Base-by-base conservation (phyloP, 1,284 basidiomycete species). In the Cryptococcus floricola region DNA sequence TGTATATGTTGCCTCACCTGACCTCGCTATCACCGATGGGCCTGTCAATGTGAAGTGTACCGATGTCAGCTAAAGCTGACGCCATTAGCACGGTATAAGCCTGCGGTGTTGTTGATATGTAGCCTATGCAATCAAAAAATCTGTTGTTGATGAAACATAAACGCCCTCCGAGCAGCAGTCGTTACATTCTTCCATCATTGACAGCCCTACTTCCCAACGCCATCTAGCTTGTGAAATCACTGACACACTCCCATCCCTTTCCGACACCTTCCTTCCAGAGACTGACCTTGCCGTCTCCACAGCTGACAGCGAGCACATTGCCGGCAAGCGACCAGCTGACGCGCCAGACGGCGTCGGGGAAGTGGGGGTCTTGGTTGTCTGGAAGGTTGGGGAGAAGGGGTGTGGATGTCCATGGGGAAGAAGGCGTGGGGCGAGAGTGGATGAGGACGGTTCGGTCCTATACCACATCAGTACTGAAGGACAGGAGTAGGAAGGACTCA, bases 211-310 rank as follows among this genome's bases (percentile, higher is more conserved):
- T 2, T n/a, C n/a, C 9, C 25, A 23, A 12, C 16, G 13, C 48
- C 19, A 39, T 41, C 67, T 81, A 93, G 73, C 88, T 89, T 58
- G 86, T 86, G 82, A 94, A 87, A 69, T 95, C 91, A 71, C 88
- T 92, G 54, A 98, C 91, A 74, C 93, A 95, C 77, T 98, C 95
- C 91, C 95, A 98, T 23, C 83, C 81, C 75, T 94, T 93, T 84
- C 91, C 92, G 68, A 97, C 78, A 73, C 91, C 95, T 80, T 98
- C 95, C 80, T 98, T 98, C 95, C 94, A 98, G 53, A 98, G 80
- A 13, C 89, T 93, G 31, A 98, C 93, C 78, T 97, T 97, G 27
- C 96, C 95, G 75, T 98, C 96, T 14, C 94, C 95, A 77, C 93
- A 96, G 75, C 91, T 95, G 41, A 98, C 96, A 0, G 95, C 94